Percentiles rank a stretch among this genome's conserved stretches.
These are phyloP conservation scores for Ophiorrhiza pumila DNA, from an alignment of 257 asterid species.

Conservation along the genomic window DNA sequence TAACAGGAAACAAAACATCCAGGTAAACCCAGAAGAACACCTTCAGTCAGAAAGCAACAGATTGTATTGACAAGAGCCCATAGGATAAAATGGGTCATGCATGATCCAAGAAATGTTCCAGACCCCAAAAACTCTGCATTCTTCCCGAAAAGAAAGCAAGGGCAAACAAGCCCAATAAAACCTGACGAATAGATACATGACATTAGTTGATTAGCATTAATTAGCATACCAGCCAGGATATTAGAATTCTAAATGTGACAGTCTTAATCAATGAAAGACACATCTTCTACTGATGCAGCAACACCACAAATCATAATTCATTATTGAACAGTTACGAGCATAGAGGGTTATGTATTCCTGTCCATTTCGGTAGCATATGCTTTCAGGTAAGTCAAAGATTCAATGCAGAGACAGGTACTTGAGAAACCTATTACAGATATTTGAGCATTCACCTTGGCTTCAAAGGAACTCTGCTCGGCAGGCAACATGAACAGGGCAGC, in stretches of 20 bases:
- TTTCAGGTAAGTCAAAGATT: neutral
- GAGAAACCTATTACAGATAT: neutral
- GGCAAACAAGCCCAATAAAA: slow-evolving; percentile 70
- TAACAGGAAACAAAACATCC: slow-evolving; percentile 91
- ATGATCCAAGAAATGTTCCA: slow-evolving; percentile 57
- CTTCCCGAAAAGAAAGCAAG: slow-evolving; percentile 83
- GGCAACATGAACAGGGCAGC: neutral
- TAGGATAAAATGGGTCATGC: slow-evolving; percentile 65
- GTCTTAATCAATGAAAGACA: neutral
- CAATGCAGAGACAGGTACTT: neutral
- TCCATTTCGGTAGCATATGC: slow-evolving; percentile 5
- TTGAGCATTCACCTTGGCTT: neutral
- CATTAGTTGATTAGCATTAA: neutral
- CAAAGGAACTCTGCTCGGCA: neutral
- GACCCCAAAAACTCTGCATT: slow-evolving; percentile 63
- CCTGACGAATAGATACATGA: slow-evolving; percentile 42
- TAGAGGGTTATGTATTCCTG: neutral
- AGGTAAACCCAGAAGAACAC: slow-evolving; percentile 71
- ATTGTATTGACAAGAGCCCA: slow-evolving; percentile 69
- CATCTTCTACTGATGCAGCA: neutral
- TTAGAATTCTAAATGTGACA: neutral
- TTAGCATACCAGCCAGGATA: neutral
- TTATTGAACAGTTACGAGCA: neutral
- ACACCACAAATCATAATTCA: neutral
- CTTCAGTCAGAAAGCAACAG: slow-evolving; percentile 78